These are phyloP conservation scores for Sphaceloma murrayae DNA, from an alignment of 2,329 filamentous ascomycete species.

Conservation along the genomic window DNA sequence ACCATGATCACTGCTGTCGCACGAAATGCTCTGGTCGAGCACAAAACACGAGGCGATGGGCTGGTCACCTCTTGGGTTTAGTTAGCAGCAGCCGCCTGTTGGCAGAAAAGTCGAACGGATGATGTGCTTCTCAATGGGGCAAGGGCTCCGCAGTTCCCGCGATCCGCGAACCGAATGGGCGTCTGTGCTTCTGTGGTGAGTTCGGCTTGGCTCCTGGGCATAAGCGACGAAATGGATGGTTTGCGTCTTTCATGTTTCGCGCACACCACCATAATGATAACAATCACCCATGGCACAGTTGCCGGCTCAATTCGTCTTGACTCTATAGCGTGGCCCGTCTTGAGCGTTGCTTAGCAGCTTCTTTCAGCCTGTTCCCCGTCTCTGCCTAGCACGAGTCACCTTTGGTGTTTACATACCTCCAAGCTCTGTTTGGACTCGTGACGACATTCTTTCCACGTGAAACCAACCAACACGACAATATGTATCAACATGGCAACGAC, in stretches of 20 bases:
- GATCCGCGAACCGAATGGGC: conserved; percentile 13
- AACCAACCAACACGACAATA: background rate
- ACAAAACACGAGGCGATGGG: no score
- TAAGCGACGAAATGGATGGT: no score
- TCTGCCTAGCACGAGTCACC: background rate
- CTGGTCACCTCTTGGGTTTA: no score
- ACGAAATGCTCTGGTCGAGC: background rate
- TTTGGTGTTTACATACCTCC: background rate
- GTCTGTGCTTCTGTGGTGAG: conserved; percentile 10
- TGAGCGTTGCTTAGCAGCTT: no score
- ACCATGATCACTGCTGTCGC: background rate
- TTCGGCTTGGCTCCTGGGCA: conserved; percentile 13
- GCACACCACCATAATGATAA: no score
- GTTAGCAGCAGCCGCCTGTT: no score
- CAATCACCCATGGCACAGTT: no score
- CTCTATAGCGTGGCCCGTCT: no score
- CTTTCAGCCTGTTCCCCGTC: background rate
- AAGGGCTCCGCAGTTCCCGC: conserved; percentile 2
- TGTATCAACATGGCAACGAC: background rate
- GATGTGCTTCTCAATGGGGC: background rate
- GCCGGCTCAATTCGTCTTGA: no score
- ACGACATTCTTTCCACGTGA: conserved; percentile 12
- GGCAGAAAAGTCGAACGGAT: no score
- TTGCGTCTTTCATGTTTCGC: no score
- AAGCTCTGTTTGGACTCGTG: background rate